These are phyloP conservation scores for Physcia stellaris DNA, from an alignment of 495 filamentous ascomycete genomes.

Conservation along the genomic window DNA sequence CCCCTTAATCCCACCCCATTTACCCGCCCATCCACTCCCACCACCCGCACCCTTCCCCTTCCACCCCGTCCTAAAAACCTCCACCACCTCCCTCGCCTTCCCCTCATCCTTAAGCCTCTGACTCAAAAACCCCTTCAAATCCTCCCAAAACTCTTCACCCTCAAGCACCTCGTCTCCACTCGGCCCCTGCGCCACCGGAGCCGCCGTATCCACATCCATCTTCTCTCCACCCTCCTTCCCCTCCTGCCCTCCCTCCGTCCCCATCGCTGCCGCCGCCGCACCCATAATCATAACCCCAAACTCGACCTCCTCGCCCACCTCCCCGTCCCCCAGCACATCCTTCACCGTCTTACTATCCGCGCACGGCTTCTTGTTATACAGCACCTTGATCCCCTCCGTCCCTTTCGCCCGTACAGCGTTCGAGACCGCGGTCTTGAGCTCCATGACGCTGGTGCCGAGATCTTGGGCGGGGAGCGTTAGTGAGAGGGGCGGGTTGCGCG, in stretches of 20 bases:
- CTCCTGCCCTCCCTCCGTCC: constrained; percentile 13
- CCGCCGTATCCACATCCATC: too few relatives aligned
- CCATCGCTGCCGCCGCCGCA: constrained; percentile 20
- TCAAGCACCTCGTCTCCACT: constrained; percentile 45
- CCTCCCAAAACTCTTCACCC: constrained; percentile 73
- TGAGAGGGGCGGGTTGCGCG: constrained; percentile 56
- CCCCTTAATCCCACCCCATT: not conserved
- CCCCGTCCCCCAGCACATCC: constrained; percentile 41
- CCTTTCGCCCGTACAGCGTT: constrained; percentile 11
- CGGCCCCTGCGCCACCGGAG: constrained; percentile 37
- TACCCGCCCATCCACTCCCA: constrained; percentile 10
- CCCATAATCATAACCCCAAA: constrained; percentile 82
- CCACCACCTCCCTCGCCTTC: constrained; percentile 47
- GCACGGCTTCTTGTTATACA: constrained; percentile 73
- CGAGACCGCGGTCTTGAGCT: constrained; percentile 52
- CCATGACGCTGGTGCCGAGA: constrained; percentile 52
- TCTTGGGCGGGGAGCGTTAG: constrained; percentile 43
- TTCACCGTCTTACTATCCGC: constrained; percentile 50
- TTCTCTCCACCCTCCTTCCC: constrained; percentile 13
- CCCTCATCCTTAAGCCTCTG: constrained; percentile 62
- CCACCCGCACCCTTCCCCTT: too few relatives aligned
- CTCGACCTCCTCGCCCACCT: constrained; percentile 41
- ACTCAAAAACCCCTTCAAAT: constrained; percentile 67
- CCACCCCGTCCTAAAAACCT: constrained; percentile 62
- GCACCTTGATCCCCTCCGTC: constrained; percentile 61